Conservation (phyloP, 306 rosid genomes). For the Betula pendula region DNA sequence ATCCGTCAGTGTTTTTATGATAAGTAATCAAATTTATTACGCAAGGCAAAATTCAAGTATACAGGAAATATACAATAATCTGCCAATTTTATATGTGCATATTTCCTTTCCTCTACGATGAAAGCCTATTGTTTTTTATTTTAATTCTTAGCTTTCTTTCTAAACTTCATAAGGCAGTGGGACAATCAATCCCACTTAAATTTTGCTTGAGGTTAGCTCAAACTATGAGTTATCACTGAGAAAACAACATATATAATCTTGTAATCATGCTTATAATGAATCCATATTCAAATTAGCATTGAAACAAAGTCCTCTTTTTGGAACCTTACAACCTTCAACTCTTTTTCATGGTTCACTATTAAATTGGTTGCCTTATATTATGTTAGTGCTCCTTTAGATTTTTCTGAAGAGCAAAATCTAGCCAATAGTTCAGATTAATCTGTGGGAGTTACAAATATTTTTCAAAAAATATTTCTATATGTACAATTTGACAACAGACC, state of each 20-base stretch:
- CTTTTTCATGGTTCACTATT: constrained; percentile 4
- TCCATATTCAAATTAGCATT: neutral
- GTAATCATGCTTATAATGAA: neutral
- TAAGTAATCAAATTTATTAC: no score
- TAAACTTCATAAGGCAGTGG: neutral
- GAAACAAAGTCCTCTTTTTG: neutral
- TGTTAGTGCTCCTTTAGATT: constrained; percentile 10
- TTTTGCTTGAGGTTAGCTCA: no score
- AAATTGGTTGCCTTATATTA: neutral
- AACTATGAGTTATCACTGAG: no score
- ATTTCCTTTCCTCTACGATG: neutral
- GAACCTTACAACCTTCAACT: neutral
- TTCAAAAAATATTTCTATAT: neutral
- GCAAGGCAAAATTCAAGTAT: no score
- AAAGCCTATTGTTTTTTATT: neutral
- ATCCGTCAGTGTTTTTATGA: no score
- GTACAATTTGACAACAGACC: neutral
- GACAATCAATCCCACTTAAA: no score
- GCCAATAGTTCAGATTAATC: neutral
- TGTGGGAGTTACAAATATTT: neutral
- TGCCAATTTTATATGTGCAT: neutral
- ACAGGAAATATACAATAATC: no score
- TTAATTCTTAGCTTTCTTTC: neutral
- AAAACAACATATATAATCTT: neutral
- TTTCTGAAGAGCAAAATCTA: neutral